Evolutionary conservation across 352 stramenopile species (phyloP).

Genomic region (Phytophthora meadii): DNA sequence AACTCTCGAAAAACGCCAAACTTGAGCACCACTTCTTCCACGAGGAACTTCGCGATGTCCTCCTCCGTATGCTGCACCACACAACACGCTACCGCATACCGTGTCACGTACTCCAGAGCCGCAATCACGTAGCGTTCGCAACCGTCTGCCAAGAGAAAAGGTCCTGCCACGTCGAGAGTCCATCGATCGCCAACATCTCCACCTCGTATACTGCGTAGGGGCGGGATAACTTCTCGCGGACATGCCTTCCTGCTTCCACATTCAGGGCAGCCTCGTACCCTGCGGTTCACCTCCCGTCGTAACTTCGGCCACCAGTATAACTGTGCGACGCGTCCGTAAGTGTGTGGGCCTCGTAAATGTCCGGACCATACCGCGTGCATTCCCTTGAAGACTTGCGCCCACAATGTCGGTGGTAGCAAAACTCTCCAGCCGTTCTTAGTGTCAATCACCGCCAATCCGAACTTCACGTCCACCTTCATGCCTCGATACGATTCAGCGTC

Average conservation of each 20-base stretch:
- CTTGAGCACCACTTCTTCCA: too few relatives aligned
- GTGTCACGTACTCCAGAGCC: background rate
- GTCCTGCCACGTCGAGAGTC: background rate
- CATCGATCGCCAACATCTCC: background rate
- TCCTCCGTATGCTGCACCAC: background rate
- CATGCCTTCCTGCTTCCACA: background rate
- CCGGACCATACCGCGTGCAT: background rate
- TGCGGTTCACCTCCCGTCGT: background rate
- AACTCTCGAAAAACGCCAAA: too few relatives aligned
- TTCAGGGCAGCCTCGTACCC: background rate
- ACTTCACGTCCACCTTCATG: background rate
- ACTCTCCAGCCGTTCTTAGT: background rate
- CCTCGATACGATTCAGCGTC: background rate
- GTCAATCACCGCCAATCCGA: background rate
- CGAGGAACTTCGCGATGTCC: background rate
- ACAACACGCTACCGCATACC: background rate
- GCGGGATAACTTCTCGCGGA: background rate
- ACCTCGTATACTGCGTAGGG: background rate
- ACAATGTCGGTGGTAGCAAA: background rate
- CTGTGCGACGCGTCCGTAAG: background rate
- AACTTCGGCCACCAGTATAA: background rate
- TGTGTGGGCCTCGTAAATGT: background rate
- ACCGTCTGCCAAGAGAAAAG: background rate
- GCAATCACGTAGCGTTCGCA: background rate
- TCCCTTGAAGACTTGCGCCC: constrained; percentile 1